Percentiles rank a stretch among this genome's conserved stretches.
Evolutionary conservation across 306 rosid genomes (phyloP).

Genomic region (Betula pendula): DNA sequence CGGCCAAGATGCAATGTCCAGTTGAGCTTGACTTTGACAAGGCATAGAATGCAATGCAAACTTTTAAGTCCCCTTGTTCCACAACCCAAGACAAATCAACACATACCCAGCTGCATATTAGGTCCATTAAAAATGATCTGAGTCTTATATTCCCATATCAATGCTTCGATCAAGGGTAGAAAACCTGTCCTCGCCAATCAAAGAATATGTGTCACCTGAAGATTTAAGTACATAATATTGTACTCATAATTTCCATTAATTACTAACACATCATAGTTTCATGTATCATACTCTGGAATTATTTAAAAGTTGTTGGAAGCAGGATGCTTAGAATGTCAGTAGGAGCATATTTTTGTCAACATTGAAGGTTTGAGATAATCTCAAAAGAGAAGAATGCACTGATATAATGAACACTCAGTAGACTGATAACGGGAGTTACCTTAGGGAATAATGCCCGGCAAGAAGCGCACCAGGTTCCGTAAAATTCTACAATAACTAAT

Average conservation of each 20-base stretch:
- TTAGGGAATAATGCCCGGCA: constrained; percentile 96
- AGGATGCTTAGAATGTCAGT: not conserved
- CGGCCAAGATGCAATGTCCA: not conserved
- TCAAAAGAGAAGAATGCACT: not conserved
- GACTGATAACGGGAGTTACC: constrained; percentile 46
- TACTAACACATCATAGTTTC: not conserved
- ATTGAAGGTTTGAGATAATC: not conserved
- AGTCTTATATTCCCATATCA: not conserved
- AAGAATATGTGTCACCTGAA: too few species aligned
- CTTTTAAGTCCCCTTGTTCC: too few species aligned
- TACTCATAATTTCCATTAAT: not conserved
- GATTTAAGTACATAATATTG: not conserved
- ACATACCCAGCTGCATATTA: not conserved
- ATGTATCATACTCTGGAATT: not conserved
- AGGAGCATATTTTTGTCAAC: not conserved
- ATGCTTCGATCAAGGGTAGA: too few species aligned
- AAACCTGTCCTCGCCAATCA: too few species aligned
- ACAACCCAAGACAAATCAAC: not conserved
- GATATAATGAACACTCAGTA: not conserved
- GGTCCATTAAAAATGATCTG: not conserved
- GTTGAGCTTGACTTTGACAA: not conserved
- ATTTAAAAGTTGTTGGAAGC: not conserved
- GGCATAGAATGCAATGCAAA: not conserved
- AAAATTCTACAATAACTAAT: constrained; percentile 93
- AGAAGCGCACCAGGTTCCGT: constrained; percentile 99